Evolutionary conservation across 2,329 filamentous ascomycete species (phyloP), one percentile per base, ranked within the genome.

Genomic region (Karstenula rhodostoma): DNA sequence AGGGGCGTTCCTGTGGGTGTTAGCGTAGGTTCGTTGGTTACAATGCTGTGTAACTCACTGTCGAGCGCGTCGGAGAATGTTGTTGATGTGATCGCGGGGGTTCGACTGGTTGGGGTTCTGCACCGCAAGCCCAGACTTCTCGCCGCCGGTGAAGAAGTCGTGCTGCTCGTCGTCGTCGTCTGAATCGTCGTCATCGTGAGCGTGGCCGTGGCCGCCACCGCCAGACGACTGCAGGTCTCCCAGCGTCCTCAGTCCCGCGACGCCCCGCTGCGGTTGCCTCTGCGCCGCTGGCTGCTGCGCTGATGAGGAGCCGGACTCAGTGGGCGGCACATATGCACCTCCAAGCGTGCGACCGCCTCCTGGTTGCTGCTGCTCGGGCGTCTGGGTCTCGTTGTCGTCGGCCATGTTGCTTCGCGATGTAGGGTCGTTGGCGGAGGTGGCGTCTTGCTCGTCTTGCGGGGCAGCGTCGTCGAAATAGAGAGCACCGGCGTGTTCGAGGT

Each of bases 61-160:
- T 65, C 79, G 75, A 46, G 82, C 82, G 57, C 82, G 77, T 60
- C 80, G 78, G 64, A 84, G 72, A 65, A 84, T 84, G 70, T 80
- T 83, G 66, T 80, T 77, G 73, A 84, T 83, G 60, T 82, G 81
- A 60, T 83, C 81, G 43, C 77, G 71, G 56, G 75, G 76, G 80
- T 85, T 73, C 78, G 75, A 62, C 48, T 86, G 82, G 70, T 85
- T 84, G 1, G 87, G 87, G 68, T 89, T 88, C 73, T 89, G 86
- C 58, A 90, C 87, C 7, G 87, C 87, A 27, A 90, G 78, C n/a
- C 87, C 87, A 32, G 91, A 94, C 83, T 95, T 95, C 79, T 94
- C 92, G 35, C 92, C 92, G 54, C 92, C 92, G 22, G 92, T 90
- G 77, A 94, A 95, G 64, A 94, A 81, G 72, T 95, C 91, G 60